phyloP scores from a whole-genome alignment of 2,329 filamentous ascomycete genomes.

The Fusarium mangiferae region DNA sequence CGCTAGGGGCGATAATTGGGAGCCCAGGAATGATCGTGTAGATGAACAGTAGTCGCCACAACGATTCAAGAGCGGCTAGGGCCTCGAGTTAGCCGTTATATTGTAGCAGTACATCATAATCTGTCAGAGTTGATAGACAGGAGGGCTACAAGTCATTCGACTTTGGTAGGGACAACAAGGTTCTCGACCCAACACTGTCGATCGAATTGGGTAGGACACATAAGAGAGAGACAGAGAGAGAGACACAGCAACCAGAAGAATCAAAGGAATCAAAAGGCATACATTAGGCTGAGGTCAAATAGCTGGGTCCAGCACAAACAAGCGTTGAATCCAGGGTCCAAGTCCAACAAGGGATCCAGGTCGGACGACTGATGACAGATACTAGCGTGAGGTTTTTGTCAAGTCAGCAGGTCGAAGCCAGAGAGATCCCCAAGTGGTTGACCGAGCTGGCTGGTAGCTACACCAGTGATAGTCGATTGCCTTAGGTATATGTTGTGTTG shows the following conservation, averaged over 20 bases:
- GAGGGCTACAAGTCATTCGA: background rate
- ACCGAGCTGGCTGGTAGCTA: constrained; percentile 2
- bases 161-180: background rate
- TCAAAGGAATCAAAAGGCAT: constrained; percentile 9
- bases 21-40: background rate
- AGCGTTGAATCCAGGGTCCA: constrained; percentile 5
- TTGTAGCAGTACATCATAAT: background rate
- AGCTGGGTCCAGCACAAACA: background rate
- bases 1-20: background rate
- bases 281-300: constrained; percentile 8
- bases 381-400: constrained; percentile 10
- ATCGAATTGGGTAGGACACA: background rate
- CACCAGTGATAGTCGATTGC: background rate
- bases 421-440: background rate
- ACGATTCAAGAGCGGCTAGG: background rate
- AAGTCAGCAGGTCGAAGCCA: background rate
- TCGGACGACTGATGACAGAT: constrained; percentile 7
- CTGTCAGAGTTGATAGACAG: background rate
- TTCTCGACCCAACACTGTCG: background rate
- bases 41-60: background rate
- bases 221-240: background rate
- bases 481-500: background rate
- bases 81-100: constrained; percentile 1
- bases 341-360: constrained; percentile 25
- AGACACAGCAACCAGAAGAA: background rate